Base-by-base conservation (phyloP, 371 early-diverging fungal genomes). In the Smittium mucronatum region DNA sequence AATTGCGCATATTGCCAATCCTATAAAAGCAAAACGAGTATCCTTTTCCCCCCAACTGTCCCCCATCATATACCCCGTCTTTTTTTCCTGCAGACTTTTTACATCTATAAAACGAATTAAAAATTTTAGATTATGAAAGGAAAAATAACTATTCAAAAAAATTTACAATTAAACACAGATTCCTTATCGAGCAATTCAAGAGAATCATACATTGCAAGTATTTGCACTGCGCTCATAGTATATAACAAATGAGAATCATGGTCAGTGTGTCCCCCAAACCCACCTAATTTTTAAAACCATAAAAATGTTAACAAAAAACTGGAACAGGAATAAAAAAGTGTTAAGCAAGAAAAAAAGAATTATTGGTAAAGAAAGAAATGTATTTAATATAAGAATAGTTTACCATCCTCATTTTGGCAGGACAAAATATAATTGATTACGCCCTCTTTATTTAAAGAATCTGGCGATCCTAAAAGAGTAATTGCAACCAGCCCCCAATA, bases 21-120 rank as follows among this genome's bases (percentile, higher is more conserved):
- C 92, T 69, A 90, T 90, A 79, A 93, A 98, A 2, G 88, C 84
- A 76, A 98, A 97, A 67, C 99, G 83, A 0, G 94, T 93, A 78
- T 99, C 99, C 29, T 89, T 85, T 76, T 98, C 98, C 67, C 95
- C 97, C 91, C 91, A 97, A 28, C 79, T 79, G 76, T 98, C 99
- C 25, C 95, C 97, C 15, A 80, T 76, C 72, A 97, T 93, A 1
- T 91, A 88, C 1, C 98, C 97, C 60, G 85, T 85, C 28, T 79
- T 77, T 2, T 66, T 69, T 31, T 87, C 78, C 68, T 91, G 89
- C 31, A 86, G 75, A 1, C 76, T 71, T 5, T 72, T 68, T 36
- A 92, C 82, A 70, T 83, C 83, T 82, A 76, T 34, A 57, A 26
- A 59, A 5, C 15, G 59, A 59, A 47, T 11, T 11, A 21, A 21